These are phyloP conservation scores for Pyrenochaeta sp. DNA, from an alignment of 2,329 filamentous ascomycete species.

Conservation along the genomic window DNA sequence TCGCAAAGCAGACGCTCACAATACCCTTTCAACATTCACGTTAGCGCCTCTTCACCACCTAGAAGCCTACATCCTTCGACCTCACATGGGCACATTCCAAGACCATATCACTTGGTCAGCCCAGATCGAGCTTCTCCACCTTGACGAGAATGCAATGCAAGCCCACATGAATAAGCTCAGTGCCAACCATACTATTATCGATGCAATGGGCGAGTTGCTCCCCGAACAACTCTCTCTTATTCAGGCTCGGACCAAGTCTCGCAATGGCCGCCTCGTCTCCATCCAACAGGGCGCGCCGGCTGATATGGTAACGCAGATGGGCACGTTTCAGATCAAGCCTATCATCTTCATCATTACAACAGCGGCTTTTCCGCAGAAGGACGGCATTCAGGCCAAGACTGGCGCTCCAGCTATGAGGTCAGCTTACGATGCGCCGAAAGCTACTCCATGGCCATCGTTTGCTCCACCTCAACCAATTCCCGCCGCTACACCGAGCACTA, in stretches of 20 bases:
- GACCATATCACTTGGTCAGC: slow-evolving; percentile 12
- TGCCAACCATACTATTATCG: slow-evolving; percentile 23
- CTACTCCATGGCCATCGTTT: neutral
- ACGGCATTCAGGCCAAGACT: neutral
- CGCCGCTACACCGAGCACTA: neutral
- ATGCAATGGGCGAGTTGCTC: slow-evolving; percentile 20
- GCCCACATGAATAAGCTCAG: slow-evolving; percentile 14
- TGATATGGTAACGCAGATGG: slow-evolving; percentile 22
- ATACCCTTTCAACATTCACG: neutral
- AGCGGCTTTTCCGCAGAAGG: neutral
- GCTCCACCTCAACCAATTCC: neutral
- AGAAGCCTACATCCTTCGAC: slow-evolving; percentile 28
- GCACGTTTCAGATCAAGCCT: slow-evolving; percentile 15
- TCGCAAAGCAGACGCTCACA: neutral
- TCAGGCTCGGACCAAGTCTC: slow-evolving; percentile 11
- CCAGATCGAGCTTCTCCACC: slow-evolving; percentile 18
- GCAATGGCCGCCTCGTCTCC: slow-evolving; percentile 23
- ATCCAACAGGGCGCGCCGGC: slow-evolving; percentile 14
- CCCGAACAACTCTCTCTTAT: slow-evolving; percentile 26
- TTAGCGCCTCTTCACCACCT: slow-evolving; percentile 1
- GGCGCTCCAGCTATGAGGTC: neutral
- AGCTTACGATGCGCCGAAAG: no score
- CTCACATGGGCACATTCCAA: slow-evolving; percentile 5
- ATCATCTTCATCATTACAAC: slow-evolving; percentile 20
- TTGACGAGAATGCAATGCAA: slow-evolving; percentile 14